phyloP scores from a whole-genome alignment of 2,329 filamentous ascomycete genomes.

The Myriosclerotinia curreyana region DNA sequence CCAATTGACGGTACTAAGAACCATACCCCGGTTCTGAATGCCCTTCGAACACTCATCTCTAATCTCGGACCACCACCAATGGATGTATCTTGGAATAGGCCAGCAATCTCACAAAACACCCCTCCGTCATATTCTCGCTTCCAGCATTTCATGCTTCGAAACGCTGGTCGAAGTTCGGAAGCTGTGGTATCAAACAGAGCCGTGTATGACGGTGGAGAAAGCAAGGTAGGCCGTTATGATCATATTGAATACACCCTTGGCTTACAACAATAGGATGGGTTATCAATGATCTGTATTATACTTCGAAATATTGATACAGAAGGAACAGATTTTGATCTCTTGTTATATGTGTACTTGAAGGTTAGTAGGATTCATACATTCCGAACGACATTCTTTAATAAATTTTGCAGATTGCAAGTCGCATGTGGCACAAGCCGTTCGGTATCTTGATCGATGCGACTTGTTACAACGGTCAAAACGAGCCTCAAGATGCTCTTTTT shows the following conservation, averaged over 20 bases:
- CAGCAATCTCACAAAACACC: conserved; percentile 60
- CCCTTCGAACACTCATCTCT: conserved; percentile 59
- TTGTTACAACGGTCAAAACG: conserved; percentile 65
- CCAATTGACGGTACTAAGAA: conserved; percentile 52
- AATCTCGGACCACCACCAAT: conserved; percentile 65
- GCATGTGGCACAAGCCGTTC: conserved; percentile 67
- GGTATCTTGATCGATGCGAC: conserved; percentile 67
- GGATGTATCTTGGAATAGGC: conserved; percentile 67
- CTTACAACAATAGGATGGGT: conserved; percentile 50
- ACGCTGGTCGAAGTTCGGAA: conserved; percentile 63
- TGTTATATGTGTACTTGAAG: conserved; percentile 67
- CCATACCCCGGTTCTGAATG: conserved; percentile 57
- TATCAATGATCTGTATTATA: conserved; percentile 67
- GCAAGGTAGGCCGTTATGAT: conserved; percentile 48
- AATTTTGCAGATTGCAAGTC: conserved; percentile 57
- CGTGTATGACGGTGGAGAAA: conserved; percentile 69
- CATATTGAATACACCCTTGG: neutral
- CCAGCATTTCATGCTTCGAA: conserved; percentile 69
- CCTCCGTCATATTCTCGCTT: conserved; percentile 65
- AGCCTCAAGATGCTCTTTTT: conserved; percentile 63
- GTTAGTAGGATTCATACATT: conserved; percentile 40
- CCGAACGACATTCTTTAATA: neutral
- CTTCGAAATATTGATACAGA: conserved; percentile 65
- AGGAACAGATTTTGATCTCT: conserved; percentile 61
- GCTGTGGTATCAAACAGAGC: conserved; percentile 62